phyloP scores from a whole-genome alignment of 176 grass and related monocot genomes.

The Musa itinerans region DNA sequence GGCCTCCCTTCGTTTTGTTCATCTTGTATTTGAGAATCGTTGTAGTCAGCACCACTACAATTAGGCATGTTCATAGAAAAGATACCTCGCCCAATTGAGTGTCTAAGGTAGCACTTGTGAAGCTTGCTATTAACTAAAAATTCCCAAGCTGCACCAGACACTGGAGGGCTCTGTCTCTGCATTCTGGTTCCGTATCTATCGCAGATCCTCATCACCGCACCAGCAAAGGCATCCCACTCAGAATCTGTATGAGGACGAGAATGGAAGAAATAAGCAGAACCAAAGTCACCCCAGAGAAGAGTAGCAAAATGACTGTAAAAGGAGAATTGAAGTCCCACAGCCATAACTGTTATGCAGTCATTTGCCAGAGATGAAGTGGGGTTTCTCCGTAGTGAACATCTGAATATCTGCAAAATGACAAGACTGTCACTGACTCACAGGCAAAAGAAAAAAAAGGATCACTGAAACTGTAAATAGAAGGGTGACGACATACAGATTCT shows the following conservation, averaged over 20 bases:
- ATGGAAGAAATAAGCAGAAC: conserved; percentile 37
- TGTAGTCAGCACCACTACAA: conserved; percentile 12
- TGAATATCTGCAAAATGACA: conserved; percentile 49
- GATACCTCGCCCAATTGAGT: conserved; percentile 29
- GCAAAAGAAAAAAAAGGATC: background rate
- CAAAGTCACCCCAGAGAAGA: conserved; percentile 69
- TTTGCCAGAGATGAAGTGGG: conserved; percentile 68
- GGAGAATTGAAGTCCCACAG: conserved; percentile 60
- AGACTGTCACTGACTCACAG: background rate
- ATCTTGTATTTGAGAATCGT: conserved; percentile 32
- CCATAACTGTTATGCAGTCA: conserved; percentile 85
- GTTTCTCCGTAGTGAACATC: conserved; percentile 63
- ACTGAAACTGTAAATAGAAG: background rate
- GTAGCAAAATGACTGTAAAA: conserved; percentile 68
- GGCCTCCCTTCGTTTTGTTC: conserved; percentile 28
- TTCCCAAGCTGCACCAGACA: conserved; percentile 52
- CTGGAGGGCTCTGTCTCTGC: conserved; percentile 25
- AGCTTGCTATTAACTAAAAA: conserved; percentile 77
- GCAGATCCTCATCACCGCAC: conserved; percentile 57
- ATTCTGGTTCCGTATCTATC: conserved; percentile 35
- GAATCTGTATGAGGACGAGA: conserved; percentile 45
- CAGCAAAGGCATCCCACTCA: conserved; percentile 83
- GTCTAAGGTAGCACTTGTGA: conserved; percentile 50
- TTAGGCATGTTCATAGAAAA: conserved; percentile 36
- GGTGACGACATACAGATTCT: background rate